phyloP scores from a whole-genome alignment of 768 basidiomycete species.

The Kwoniella mangroviensis region DNA sequence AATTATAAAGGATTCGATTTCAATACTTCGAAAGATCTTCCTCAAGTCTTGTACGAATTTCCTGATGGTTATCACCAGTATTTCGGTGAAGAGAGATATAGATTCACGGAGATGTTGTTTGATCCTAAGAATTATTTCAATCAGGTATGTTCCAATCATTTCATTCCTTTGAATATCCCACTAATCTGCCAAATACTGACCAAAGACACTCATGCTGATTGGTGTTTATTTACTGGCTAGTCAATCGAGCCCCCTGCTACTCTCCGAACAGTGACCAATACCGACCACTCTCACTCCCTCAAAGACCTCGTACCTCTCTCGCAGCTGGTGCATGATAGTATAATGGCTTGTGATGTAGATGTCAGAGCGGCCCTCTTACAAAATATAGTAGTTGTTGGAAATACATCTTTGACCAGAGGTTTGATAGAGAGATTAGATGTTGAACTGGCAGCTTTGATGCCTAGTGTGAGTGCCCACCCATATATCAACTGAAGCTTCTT shows the following conservation, averaged over 20 bases:
- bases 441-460: slow-evolving; percentile 75
- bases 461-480: slow-evolving; percentile 67
- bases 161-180: not conserved
- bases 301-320: slow-evolving; percentile 62
- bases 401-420: slow-evolving; percentile 83
- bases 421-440: slow-evolving; percentile 78
- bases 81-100: slow-evolving; percentile 80
- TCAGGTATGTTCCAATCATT: slow-evolving; percentile 38
- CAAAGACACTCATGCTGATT: not conserved
- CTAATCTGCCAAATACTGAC: not conserved
- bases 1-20: slow-evolving; percentile 46
- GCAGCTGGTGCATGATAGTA: slow-evolving; percentile 73
- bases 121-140: slow-evolving; percentile 63
- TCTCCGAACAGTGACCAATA: slow-evolving; percentile 47
- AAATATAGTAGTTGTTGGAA: slow-evolving; percentile 95
- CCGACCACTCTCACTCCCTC: slow-evolving; percentile 58
- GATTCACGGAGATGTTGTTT: slow-evolving; percentile 88
- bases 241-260: slow-evolving; percentile 47
- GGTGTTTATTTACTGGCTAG: slow-evolving; percentile 27
- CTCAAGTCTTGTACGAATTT: slow-evolving; percentile 74
- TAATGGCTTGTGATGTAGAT: slow-evolving; percentile 87
- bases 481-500: slow-evolving; percentile 1
- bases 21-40: slow-evolving; percentile 37
- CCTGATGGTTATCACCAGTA: slow-evolving; percentile 86
- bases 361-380: slow-evolving; percentile 84